These are phyloP conservation scores for Anthostomella pinea DNA, from an alignment of 2,329 filamentous ascomycete genomes.

Conservation along the genomic window DNA sequence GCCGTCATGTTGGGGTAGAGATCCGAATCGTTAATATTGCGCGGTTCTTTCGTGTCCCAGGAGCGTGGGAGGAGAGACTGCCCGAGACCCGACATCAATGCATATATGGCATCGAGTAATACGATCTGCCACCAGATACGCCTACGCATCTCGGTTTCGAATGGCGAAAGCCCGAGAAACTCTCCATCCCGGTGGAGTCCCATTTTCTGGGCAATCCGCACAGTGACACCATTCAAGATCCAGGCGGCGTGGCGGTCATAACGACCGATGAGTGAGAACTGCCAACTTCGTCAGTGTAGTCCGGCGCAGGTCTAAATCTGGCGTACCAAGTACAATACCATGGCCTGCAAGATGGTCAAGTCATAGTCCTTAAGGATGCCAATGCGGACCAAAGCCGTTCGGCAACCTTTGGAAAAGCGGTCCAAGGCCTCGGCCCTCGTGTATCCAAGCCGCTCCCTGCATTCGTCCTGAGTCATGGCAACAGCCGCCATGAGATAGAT, in stretches of 20 bases:
- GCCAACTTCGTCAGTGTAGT: constrained; percentile 13
- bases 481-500: constrained; percentile 63
- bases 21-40: constrained; percentile 59
- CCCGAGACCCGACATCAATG: constrained; percentile 55
- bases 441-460: constrained; percentile 49
- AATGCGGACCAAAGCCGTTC: constrained; percentile 47
- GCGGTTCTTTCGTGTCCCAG: constrained; percentile 56
- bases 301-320: background rate
- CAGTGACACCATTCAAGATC: constrained; percentile 58
- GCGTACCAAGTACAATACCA: constrained; percentile 55
- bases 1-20: constrained; percentile 52
- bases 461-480: constrained; percentile 55
- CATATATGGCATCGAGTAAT: constrained; percentile 55
- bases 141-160: constrained; percentile 66
- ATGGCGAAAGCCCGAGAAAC: constrained; percentile 53
- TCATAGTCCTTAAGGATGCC: constrained; percentile 59
- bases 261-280: constrained; percentile 56
- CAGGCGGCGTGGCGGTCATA: constrained; percentile 59
- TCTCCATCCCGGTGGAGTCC: constrained; percentile 63
- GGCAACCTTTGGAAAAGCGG: constrained; percentile 51
- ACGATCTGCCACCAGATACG: constrained; percentile 66
- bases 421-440: constrained; percentile 48
- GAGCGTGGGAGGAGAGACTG: constrained; percentile 49
- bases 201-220: constrained; percentile 66
- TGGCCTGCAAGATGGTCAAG: constrained; percentile 56